Evolutionary conservation across 2,329 filamentous ascomycete species (phyloP).

Genomic region (Colletotrichum godetiae): DNA sequence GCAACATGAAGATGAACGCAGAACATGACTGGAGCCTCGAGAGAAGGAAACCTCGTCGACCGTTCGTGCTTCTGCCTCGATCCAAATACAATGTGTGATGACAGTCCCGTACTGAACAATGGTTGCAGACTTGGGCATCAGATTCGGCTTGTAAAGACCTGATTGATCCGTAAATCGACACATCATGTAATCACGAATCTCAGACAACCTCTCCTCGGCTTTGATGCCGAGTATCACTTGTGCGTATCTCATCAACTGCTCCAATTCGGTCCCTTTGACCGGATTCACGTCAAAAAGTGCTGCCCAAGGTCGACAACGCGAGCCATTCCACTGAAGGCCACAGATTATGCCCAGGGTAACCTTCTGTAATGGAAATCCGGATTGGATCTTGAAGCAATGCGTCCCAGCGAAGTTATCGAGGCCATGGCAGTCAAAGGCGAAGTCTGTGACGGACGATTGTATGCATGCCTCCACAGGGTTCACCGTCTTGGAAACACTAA

Average conservation of each 20-base stretch:
- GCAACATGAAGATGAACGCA: background rate
- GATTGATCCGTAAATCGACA: background rate
- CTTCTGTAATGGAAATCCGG: background rate
- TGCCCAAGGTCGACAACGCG: background rate
- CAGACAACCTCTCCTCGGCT: background rate
- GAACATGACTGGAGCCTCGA: background rate
- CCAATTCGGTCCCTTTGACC: background rate
- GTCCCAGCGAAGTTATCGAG: background rate
- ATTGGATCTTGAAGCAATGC: background rate
- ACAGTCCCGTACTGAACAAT: background rate
- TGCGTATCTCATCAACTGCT: background rate
- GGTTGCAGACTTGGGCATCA: background rate
- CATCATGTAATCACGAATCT: background rate
- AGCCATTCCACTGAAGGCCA: constrained; percentile 1
- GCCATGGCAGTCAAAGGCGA: background rate
- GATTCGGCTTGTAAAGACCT: background rate
- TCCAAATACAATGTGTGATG: background rate
- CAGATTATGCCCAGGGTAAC: background rate
- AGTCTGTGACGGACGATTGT: background rate
- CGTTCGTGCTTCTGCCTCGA: background rate
- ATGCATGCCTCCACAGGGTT: background rate
- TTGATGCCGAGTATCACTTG: background rate
- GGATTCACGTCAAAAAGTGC: background rate
- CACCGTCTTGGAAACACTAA: background rate
- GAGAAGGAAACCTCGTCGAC: background rate